phyloP scores from a whole-genome alignment of 331 rosid genomes.

The Quercus tomentella region DNA sequence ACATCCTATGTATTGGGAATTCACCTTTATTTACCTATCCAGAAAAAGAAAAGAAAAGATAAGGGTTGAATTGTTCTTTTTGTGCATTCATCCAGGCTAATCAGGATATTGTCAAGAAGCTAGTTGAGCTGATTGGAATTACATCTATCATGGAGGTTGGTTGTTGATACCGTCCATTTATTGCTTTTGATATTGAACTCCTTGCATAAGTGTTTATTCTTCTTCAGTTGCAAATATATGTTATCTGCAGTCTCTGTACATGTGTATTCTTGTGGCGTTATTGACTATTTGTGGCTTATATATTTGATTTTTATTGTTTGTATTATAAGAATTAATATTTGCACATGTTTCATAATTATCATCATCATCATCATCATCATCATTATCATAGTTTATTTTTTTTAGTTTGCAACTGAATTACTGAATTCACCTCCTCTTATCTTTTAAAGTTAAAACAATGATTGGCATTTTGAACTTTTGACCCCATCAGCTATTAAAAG shows the following conservation, averaged over 20 bases:
- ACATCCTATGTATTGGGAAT: too few relatives aligned
- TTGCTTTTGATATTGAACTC: slow-evolving; percentile 19
- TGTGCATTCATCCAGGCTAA: slow-evolving; percentile 55
- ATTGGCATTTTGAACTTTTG: not conserved
- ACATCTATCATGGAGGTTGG: slow-evolving; percentile 99
- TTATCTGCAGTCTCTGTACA: slow-evolving; percentile 12
- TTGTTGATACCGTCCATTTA: slow-evolving; percentile 24
- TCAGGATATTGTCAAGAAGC: slow-evolving; percentile 76
- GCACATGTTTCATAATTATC: not conserved
- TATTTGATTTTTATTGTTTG: not conserved
- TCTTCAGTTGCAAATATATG: not conserved
- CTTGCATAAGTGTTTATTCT: not conserved
- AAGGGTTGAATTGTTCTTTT: slow-evolving; percentile 20
- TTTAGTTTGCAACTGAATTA: not conserved
- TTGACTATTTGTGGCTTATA: not conserved
- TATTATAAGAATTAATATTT: not conserved
- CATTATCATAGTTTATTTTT: not conserved
- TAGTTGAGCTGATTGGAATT: slow-evolving; percentile 95
- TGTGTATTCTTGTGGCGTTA: not conserved
- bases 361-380: too few relatives aligned
- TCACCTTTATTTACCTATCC: not conserved
- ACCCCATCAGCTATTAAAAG: not conserved
- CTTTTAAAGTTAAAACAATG: not conserved
- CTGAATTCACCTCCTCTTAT: not conserved
- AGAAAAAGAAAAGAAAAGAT: too few relatives aligned